Percentiles rank a stretch among this genome's conserved stretches.
These are phyloP conservation scores for Dipteronia sinensis DNA, from an alignment of 345 rosid species.

Conservation along the genomic window DNA sequence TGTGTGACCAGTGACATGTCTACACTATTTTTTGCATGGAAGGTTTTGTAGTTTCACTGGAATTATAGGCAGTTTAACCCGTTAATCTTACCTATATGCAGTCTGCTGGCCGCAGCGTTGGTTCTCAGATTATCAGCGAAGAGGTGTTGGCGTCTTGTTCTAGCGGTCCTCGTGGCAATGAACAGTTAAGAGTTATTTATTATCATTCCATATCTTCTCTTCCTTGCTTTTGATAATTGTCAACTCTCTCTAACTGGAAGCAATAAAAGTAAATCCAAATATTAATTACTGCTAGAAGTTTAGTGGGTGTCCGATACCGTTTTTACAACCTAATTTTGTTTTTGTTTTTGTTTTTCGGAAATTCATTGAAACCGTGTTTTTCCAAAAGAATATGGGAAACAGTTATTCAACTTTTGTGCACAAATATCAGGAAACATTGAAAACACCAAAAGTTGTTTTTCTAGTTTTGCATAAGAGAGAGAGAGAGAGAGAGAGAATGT, in stretches of 20 bases:
- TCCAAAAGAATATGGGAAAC: no score
- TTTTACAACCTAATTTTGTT: no score
- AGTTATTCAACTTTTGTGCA: no score
- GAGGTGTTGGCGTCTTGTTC: conserved; percentile 84
- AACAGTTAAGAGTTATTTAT: conserved; percentile 63
- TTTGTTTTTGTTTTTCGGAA: no score
- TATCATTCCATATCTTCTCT: neutral
- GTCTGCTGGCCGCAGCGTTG: conserved; percentile 63
- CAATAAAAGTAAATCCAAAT: neutral
- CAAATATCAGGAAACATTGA: no score
- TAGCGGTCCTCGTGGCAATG: conserved; percentile 76
- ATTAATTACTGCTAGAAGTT: neutral
- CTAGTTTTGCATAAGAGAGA: no score
- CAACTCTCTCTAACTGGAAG: neutral
- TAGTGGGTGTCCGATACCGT: neutral
- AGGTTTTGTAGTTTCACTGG: neutral
- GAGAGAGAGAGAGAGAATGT: no score
- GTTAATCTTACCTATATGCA: no score
- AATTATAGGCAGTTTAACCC: no score
- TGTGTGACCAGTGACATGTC: neutral
- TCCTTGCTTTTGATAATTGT: neutral
- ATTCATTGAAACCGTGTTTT: no score
- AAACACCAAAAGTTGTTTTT: no score
- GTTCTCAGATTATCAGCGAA: conserved; percentile 68
- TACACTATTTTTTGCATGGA: neutral